Base-by-base conservation (phyloP, 2,329 filamentous ascomycete genomes). In the Ceratocystis colombiana region DNA sequence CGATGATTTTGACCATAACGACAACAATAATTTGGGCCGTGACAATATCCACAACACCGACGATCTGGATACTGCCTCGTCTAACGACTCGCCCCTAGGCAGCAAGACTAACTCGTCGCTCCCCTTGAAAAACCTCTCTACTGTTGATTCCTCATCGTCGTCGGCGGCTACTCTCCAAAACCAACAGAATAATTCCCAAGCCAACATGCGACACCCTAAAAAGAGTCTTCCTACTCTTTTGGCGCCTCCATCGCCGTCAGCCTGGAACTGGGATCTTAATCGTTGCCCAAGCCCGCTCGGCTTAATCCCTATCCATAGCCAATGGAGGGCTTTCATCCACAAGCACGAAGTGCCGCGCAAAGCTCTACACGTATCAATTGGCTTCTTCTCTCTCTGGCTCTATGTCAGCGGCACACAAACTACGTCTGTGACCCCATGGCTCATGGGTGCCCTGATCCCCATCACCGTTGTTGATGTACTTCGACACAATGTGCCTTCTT, bases 281-380 rank as follows among this genome's bases (percentile, higher is more conserved):
- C 84, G 94, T 69, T 96, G 90, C 71, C 94, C 94, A 2, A 96
- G 90, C 71, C 94, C 94, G 8, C 82, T 97, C 3, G 94, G 94
- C 7, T 81, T 97, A 62, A 99, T 99, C 68, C 94, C 94, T 1
- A 93, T 99, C 72, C 94, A 99, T 75, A 82, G 89, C 68, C 88
- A 94, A 73, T 99, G 94, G 84, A 84, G 90, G 71, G 88, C 83
- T 33, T 91, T 99, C 73, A 89, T 96, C 69, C 94, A 99, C 81
- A 91, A 90, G 72, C 93, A 99, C 76, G 94, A 99, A 77, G 92
- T 99, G 64, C 94, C 94, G 8, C 88, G 94, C 71, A 99, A 99
- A 76, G 79, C 86, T 50, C 81, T 99, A 46, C 94, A 99, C 75
- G 90, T 97, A 67, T 96, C 92, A 61, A 99, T 99, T 73, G 94